Base-by-base conservation (phyloP, 352 stramenopile genomes). In the Pythium volutum region DNA sequence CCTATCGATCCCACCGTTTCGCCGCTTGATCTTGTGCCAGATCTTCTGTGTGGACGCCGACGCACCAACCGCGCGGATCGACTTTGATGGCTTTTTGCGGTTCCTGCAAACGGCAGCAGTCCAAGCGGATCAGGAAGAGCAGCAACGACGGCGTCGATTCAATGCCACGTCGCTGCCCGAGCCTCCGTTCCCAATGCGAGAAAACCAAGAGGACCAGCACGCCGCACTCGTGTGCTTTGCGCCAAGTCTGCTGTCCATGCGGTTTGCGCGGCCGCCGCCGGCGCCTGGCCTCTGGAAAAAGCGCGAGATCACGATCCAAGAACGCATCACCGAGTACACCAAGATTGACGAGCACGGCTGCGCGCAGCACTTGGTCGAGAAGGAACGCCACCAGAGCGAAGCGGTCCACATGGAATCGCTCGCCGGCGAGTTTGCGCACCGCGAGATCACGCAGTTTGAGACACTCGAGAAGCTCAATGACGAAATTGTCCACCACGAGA, bases 371-470 rank as follows among this genome's bases (percentile, higher is more conserved):
- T 62, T 95, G 22, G 81, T 95, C 20, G 85, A 95, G 63, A 88
- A 87, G 55, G 86, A 93, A 65, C 79, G 81, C n/a, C 81, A 93
- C 60, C 84, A 91, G 70, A 89, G 72, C 6, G 86, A 95, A 53
- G 81, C 92, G 53, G 71, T 95, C 49, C 86, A 92, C 72, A 95
- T 92, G 84, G 84, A 95, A 64, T 88, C 79, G 18, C 70, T 88
- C 3, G 54, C 75, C 8, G 81, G 83, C 27, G 84, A 95, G 63
- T 95, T 93, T 39, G 84, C 81, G 18, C 83, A 95, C 62, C 81
- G 80, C 18, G 85, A 94, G 53, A 84, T 94, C 67, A 92, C 83
- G n/a, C 80, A 94, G 42, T 94, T 89, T 49, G 82, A 94, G 69
- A 73, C 85, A 58, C 88, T 81, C 10, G 83, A 95, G 69, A 76